These are phyloP conservation scores for Solanum ossicruentum DNA, from an alignment of 257 asterid species.

Conservation along the genomic window DNA sequence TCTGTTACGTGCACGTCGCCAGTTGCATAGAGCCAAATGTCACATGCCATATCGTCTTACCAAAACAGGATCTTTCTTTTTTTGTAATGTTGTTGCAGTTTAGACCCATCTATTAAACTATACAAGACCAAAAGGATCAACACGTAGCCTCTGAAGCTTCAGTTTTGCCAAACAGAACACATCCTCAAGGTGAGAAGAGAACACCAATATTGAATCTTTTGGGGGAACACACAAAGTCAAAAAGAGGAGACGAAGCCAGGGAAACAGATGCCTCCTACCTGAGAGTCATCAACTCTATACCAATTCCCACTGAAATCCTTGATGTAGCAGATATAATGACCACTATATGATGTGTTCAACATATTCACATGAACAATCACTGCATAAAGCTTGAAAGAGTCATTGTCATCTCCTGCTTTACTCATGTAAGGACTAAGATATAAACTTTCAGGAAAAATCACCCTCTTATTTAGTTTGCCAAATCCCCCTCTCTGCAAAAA, in stretches of 20 bases:
- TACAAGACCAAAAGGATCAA: neutral
- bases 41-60: neutral
- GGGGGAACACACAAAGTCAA: neutral
- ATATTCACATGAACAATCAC: constrained; percentile 89
- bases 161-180: neutral
- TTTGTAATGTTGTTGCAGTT: neutral
- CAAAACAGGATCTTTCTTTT: neutral
- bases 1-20: neutral
- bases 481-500: constrained; percentile 69
- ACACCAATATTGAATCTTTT: neutral
- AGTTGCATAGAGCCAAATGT: neutral
- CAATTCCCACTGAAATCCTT: constrained; percentile 72
- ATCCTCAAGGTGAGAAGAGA: neutral
- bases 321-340: constrained; percentile 87
- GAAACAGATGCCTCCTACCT: constrained; percentile 32
- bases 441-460: constrained; percentile 66
- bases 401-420: constrained; percentile 46
- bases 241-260: neutral
- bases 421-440: constrained; percentile 74
- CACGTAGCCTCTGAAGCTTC: neutral
- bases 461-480: constrained; percentile 90
- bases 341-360: constrained; percentile 86
- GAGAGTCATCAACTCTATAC: constrained; percentile 78
- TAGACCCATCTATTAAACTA: neutral
- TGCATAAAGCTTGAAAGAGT: constrained; percentile 77